Base-by-base conservation (phyloP, 2,329 filamentous ascomycete species). In the Botryotinia calthae region DNA sequence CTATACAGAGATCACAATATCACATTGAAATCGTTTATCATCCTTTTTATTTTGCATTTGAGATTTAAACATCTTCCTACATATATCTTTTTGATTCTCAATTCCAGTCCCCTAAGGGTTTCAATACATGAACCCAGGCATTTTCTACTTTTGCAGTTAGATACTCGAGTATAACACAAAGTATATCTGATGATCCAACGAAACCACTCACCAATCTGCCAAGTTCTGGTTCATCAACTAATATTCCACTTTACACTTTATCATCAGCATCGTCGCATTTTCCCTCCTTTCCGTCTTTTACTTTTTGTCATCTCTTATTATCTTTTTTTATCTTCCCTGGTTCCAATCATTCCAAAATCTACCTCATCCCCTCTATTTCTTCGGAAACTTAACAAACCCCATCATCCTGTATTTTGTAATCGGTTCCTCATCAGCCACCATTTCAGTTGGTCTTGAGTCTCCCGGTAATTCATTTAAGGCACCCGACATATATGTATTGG, bases 391-490 rank as follows among this genome's bases (percentile, higher is more conserved):
- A 7, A 58, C 61, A 62, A 72, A 72, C 20, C 71, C 54, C 71
- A 68, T 69, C 63, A 72, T 72, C 14, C 71, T 68, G 42, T 72
- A 72, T 46, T 72, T 72, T 0, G 64, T 69, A 10, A 69, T 31
- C 1, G 71, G 71, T n/a, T 72, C 71, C 9, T 71, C 70, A 48
- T 71, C 70, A 2, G 70, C 70, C 25, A 71, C 51, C 61, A 71
- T 71, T 28, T 71, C 70, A 31, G 65, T 54, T 5, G 70, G 70
- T 37, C 16, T 66, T 2, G 48, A 46, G n/a, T 71, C 61, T 3
- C 70, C 70, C 10, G 70, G 70, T 14, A 71, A 48, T 44, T 71
- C 70, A 20, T 61, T 56, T 22, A 67, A 22, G 8, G 64, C 64
- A 20, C 64, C 48, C 2, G 64, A 67, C 64, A 67, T 67, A 8